phyloP scores from a whole-genome alignment of 2,329 filamentous ascomycete species.

The Penicillium sp. region DNA sequence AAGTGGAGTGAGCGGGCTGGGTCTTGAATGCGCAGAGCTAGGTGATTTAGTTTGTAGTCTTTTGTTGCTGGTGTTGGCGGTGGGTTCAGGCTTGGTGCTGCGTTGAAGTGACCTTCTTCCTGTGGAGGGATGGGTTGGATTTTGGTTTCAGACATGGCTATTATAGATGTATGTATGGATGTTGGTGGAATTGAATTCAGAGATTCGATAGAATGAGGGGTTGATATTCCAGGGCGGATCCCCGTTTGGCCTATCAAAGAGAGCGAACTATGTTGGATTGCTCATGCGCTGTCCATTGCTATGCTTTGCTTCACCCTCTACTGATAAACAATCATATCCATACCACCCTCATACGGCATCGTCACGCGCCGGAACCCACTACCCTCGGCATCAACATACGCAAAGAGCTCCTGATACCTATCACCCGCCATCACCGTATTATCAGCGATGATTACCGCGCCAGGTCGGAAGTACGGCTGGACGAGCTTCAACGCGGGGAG shows the following conservation, averaged over 20 bases:
- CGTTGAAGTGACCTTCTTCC: slow-evolving; percentile 31
- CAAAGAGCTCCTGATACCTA: slow-evolving; percentile 17
- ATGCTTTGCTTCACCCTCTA: neutral
- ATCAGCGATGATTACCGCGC: slow-evolving; percentile 18
- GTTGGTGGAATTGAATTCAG: neutral
- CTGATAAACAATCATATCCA: slow-evolving; percentile 23
- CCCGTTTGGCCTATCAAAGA: neutral
- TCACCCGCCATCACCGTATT: slow-evolving; percentile 14
- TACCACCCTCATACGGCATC: slow-evolving; percentile 17
- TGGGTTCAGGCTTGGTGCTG: slow-evolving; percentile 30
- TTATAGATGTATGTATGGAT: neutral
- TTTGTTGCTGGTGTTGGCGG: slow-evolving; percentile 27
- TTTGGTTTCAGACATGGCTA: slow-evolving; percentile 8
- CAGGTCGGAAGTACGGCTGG: slow-evolving; percentile 13
- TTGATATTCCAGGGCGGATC: neutral
- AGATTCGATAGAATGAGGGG: neutral
- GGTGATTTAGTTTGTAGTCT: slow-evolving; percentile 40
- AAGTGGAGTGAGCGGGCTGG: slow-evolving; percentile 37
- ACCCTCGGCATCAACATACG: slow-evolving; percentile 15
- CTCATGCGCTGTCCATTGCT: too few species aligned
- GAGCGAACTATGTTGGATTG: neutral
- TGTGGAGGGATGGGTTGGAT: slow-evolving; percentile 18
- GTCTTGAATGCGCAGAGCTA: slow-evolving; percentile 39
- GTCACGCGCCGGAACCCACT: slow-evolving; percentile 20
- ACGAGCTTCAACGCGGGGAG: slow-evolving; percentile 40